Percentiles rank a stretch among this genome's conserved stretches.
Evolutionary conservation across 768 basidiomycete genomes (phyloP).

Genomic region (Pleurotus eryngii): DNA sequence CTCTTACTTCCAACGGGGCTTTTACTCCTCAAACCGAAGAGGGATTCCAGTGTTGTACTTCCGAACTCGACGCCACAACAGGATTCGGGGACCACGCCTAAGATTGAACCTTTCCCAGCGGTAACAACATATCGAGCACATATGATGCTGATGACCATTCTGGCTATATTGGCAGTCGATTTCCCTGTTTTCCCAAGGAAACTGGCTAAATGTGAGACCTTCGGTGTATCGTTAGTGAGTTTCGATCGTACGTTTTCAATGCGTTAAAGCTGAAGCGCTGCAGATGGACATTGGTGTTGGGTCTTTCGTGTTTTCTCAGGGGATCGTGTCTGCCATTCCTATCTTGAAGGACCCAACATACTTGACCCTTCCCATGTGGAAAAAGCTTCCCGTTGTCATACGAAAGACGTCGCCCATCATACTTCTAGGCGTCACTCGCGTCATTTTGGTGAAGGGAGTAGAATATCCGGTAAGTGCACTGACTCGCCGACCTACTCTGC

Average conservation of each 20-base stretch:
- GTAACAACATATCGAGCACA: slow-evolving; percentile 88
- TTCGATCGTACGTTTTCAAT: not conserved
- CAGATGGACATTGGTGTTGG: slow-evolving; percentile 99
- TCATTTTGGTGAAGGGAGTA: slow-evolving; percentile 85
- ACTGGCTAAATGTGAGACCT: slow-evolving; percentile 91
- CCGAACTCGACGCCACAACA: slow-evolving; percentile 17
- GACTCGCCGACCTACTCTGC: not conserved
- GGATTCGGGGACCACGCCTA: slow-evolving; percentile 1
- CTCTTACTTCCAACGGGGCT: slow-evolving; percentile 45
- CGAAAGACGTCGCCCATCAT: slow-evolving; percentile 67
- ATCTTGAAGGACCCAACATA: slow-evolving; percentile 61
- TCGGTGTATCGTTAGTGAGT: slow-evolving; percentile 87
- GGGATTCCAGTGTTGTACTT: slow-evolving; percentile 44
- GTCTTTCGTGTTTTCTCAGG: slow-evolving; percentile 96
- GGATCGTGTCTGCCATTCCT: slow-evolving; percentile 85
- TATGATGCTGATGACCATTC: slow-evolving; percentile 91
- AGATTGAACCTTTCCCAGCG: slow-evolving; percentile 59
- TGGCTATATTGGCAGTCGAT: slow-evolving; percentile 94
- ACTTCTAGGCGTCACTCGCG: slow-evolving; percentile 69
- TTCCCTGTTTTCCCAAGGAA: slow-evolving; percentile 88
- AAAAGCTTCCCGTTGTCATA: slow-evolving; percentile 49
- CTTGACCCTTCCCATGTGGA: slow-evolving; percentile 42
- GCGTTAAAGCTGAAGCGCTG: not conserved
- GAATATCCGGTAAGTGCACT: slow-evolving; percentile 79
- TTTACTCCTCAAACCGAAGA: slow-evolving; percentile 40